Evolutionary conservation across 2,329 filamentous ascomycete genomes (phyloP), one percentile per base, ranked within the genome.

Genomic region (Corniculantispora saksenae): DNA sequence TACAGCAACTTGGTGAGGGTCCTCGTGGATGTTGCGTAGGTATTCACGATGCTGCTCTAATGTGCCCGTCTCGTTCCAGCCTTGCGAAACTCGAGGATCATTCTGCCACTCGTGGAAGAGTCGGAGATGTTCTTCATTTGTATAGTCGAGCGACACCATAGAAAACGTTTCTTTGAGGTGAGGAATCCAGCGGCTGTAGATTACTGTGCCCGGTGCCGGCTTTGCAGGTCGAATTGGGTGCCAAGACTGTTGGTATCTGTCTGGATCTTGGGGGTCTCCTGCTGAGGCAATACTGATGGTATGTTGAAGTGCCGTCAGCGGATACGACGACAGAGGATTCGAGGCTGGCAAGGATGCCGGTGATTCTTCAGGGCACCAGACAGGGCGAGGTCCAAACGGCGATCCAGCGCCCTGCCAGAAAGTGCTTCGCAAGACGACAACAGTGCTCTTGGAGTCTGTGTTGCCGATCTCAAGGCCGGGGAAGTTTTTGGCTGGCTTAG

Each of bases 81-180:
- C 91, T 72, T 89, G 86, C 4, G 90, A 90, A 38, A 94, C 91
- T 59, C 91, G 89, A 61, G 91, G 91, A 73, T 94, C 91, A 72
- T 94, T 94, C 77, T 93, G 91, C 91, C 91, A 94, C 64, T 82
- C 83, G 77, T 93, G 88, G 81, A 94, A 94, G 6, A 92, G 81
- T 19, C 81, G 78, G 59, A 94, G 78, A 76, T 94, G 91, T 70
- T 86, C 82, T 1, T 80, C 73, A 71, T 91, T 80, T 38, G 82
- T 72, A 77, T 86, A 91, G 74, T 94, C 89, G 1, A 94, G 82
- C 13, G 86, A 87, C n/a, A 91, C 82, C 81, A 94, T 90, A 66
- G 89, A 91, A 75, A 94, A 94, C 69, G 86, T 90, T 80, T 94
- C 89, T 67, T 87, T 81, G 48, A 94, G 81, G 72, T 93, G 88